Conservation (phyloP, 257 asterid genomes). For the Solanum bulbocastanum region DNA sequence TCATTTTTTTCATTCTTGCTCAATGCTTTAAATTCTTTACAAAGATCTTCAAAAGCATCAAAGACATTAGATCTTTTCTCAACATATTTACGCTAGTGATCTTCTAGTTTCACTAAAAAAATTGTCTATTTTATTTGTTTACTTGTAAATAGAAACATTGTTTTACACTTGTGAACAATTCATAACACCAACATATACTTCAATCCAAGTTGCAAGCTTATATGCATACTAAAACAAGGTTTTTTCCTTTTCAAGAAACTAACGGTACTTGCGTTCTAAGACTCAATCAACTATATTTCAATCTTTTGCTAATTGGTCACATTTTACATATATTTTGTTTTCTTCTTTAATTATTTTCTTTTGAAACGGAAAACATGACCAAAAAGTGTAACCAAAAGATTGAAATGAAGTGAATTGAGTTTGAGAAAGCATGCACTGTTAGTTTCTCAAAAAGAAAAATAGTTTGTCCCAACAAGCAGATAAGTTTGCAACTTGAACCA, state of each 20-base stretch:
- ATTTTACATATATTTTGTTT: too few species aligned
- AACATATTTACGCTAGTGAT: not conserved
- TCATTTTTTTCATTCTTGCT: not conserved
- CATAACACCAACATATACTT: not conserved
- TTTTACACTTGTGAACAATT: not conserved
- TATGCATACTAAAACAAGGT: not conserved
- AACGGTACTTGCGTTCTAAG: not conserved
- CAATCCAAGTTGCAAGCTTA: not conserved
- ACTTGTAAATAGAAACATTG: not conserved
- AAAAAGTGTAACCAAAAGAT: not conserved
- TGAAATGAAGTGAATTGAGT: not conserved
- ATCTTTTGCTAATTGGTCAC: not conserved
- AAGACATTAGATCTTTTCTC: not conserved
- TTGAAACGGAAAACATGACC: not conserved
- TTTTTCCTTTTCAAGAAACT: not conserved
- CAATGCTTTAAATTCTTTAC: not conserved
- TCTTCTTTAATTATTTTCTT: too few species aligned
- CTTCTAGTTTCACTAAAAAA: not conserved
- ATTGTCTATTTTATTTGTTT: not conserved
- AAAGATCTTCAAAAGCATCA: not conserved
- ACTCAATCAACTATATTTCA: not conserved
- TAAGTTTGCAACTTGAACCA: not conserved
- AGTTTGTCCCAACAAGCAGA: not conserved
- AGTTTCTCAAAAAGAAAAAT: not conserved
- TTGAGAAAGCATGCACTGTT: not conserved